These are phyloP conservation scores for Ceratocystis ficicola DNA, from an alignment of 2,329 filamentous ascomycete species.

Conservation along the genomic window DNA sequence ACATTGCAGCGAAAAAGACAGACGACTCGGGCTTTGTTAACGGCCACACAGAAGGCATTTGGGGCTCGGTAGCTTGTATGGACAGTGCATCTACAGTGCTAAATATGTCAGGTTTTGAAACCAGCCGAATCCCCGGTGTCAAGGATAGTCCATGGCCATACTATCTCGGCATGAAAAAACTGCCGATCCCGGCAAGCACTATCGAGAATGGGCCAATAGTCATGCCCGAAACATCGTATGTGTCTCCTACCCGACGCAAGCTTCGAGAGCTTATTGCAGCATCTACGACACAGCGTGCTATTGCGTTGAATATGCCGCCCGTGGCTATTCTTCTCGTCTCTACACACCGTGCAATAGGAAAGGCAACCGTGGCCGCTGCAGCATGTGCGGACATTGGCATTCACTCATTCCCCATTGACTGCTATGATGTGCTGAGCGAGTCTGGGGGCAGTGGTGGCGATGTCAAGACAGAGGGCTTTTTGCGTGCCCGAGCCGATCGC, in stretches of 20 bases:
- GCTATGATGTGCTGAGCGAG: slow-evolving; percentile 89
- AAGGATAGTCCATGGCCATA: slow-evolving; percentile 75
- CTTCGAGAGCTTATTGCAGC: slow-evolving; percentile 76
- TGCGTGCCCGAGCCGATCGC: slow-evolving; percentile 76
- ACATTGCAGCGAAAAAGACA: slow-evolving; percentile 47
- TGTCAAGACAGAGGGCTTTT: slow-evolving; percentile 83
- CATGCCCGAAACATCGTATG: slow-evolving; percentile 39
- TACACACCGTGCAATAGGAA: slow-evolving; percentile 86
- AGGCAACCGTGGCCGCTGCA: slow-evolving; percentile 61
- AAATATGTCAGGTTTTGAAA: slow-evolving; percentile 80
- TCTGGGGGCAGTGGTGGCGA: slow-evolving; percentile 50
- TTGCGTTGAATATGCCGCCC: slow-evolving; percentile 76
- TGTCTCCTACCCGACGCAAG: slow-evolving; percentile 53
- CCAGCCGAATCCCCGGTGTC: slow-evolving; percentile 64
- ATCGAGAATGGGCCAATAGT: slow-evolving; percentile 30
- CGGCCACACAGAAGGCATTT: slow-evolving; percentile 48
- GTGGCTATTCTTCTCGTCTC: slow-evolving; percentile 81
- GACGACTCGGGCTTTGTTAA: slow-evolving; percentile 44
- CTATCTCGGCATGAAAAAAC: slow-evolving; percentile 66
- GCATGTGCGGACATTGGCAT: slow-evolving; percentile 83
- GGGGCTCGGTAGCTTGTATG: slow-evolving; percentile 77
- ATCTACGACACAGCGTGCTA: slow-evolving; percentile 74
- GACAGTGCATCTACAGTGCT: slow-evolving; percentile 80
- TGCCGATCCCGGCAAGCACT: slow-evolving; percentile 36
- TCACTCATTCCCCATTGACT: slow-evolving; percentile 78